Percentiles rank a stretch among this genome's conserved stretches.
phyloP scores from a whole-genome alignment of 495 filamentous ascomycete genomes.

The Evernia prunastri region DNA sequence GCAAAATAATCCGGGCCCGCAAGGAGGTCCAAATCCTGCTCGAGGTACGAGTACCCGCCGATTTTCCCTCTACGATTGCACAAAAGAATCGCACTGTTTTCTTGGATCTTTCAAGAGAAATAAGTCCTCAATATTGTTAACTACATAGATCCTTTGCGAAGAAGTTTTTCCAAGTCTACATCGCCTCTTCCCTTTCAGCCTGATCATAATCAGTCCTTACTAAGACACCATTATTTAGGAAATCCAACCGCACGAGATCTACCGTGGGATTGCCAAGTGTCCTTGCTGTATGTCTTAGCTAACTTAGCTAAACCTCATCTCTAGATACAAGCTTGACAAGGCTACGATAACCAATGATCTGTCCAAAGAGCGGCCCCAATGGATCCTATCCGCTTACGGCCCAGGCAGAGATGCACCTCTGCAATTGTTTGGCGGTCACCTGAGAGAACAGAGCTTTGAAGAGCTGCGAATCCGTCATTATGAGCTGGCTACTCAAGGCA shows the following conservation, averaged over 20 bases:
- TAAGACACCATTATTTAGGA: conserved; percentile 11
- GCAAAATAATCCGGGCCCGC: conserved; percentile 18
- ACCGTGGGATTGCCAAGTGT: neutral
- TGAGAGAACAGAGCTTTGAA: conserved; percentile 77
- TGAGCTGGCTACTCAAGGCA: conserved; percentile 50
- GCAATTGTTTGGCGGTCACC: conserved; percentile 71
- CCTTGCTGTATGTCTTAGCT: neutral
- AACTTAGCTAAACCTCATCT: neutral
- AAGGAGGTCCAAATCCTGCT: conserved; percentile 31
- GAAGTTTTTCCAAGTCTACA: neutral
- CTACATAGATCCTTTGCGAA: neutral
- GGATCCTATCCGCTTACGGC: conserved; percentile 78
- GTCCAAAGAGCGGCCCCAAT: conserved; percentile 58
- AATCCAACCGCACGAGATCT: conserved; percentile 9
- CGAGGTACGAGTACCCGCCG: conserved; percentile 29
- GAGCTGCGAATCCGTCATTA: conserved; percentile 70
- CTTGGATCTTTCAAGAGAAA: neutral
- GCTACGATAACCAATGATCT: conserved; percentile 22
- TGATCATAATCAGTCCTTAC: neutral
- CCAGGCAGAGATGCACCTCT: conserved; percentile 64
- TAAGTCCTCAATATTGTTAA: neutral
- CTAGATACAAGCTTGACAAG: conserved; percentile 25
- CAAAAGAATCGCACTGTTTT: neutral
- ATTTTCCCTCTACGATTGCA: neutral
- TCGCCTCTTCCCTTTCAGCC: neutral